phyloP scores from a whole-genome alignment of 1,139 yeast genomes.

The Yarrowia galli region DNA sequence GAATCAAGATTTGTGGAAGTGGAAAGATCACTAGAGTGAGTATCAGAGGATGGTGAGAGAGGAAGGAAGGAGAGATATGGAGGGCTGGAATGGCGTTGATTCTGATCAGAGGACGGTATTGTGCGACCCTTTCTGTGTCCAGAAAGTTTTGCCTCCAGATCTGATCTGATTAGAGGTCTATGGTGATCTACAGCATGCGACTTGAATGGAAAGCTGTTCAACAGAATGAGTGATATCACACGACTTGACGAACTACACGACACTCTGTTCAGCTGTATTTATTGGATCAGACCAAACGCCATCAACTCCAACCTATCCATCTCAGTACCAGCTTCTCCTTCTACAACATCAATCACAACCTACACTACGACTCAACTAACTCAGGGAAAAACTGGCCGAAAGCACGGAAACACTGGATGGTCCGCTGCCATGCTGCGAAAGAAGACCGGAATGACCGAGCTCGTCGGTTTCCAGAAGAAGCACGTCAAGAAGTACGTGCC shows the following conservation, averaged over 20 bases:
- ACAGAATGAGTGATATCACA: not conserved
- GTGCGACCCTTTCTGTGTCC: not conserved
- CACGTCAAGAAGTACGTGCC: constrained; percentile 60
- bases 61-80: no score
- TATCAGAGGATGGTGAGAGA: not conserved
- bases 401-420: constrained; percentile 94
- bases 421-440: constrained; percentile 65
- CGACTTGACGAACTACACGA: no score
- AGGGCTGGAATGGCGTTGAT: no score
- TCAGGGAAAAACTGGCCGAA: constrained; percentile 79
- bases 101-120: not conserved
- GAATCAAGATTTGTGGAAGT: constrained; percentile 76
- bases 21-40: constrained; percentile 59
- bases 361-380: not conserved
- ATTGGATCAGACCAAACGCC: no score
- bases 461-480: constrained; percentile 59
- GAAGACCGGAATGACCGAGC: constrained; percentile 43
- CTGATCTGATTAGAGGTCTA: not conserved
- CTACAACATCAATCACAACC: not conserved
- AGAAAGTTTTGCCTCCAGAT: not conserved
- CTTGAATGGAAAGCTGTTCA: not conserved
- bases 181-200: not conserved
- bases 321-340: no score
- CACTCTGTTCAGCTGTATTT: no score
- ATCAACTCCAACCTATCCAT: not conserved